phyloP scores from a whole-genome alignment of 345 rosid species.

The Jatropha curcas region DNA sequence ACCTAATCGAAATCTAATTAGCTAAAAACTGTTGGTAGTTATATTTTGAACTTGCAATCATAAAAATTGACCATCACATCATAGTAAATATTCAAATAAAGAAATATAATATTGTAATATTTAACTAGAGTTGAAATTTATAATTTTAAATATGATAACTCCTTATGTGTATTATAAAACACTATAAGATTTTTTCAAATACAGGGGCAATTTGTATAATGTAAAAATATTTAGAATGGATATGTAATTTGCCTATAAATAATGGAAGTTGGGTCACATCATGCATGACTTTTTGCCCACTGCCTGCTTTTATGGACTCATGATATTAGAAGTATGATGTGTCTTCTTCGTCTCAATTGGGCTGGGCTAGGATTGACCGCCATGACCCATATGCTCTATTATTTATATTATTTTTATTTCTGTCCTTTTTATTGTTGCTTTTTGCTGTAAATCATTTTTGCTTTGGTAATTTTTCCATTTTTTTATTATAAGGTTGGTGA shows the following conservation, averaged over 20 bases:
- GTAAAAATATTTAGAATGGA: no score
- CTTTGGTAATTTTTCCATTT: not conserved
- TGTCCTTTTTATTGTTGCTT: not conserved
- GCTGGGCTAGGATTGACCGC: conserved; percentile 9
- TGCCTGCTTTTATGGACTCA: conserved; percentile 19
- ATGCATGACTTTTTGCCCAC: conserved; percentile 22
- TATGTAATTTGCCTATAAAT: not conserved
- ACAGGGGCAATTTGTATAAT: no score
- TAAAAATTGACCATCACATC: no score
- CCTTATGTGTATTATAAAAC: no score
- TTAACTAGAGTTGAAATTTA: no score
- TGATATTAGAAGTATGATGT: not conserved
- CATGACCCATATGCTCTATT: not conserved
- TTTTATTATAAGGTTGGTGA: not conserved
- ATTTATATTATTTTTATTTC: not conserved
- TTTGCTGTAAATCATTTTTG: not conserved
- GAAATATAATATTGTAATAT: no score
- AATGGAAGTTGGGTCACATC: conserved; percentile 30
- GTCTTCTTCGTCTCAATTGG: conserved; percentile 7
- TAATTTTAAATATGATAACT: no score
- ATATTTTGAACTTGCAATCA: no score
- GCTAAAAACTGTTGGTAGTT: no score
- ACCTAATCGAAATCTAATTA: no score
- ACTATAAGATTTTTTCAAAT: no score
- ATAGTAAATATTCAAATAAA: no score